A percentile compares a stretch with the other conserved stretches of the same genome.
phyloP scores from a whole-genome alignment of 768 basidiomycete species.

The Mrakia hoshinonis region DNA sequence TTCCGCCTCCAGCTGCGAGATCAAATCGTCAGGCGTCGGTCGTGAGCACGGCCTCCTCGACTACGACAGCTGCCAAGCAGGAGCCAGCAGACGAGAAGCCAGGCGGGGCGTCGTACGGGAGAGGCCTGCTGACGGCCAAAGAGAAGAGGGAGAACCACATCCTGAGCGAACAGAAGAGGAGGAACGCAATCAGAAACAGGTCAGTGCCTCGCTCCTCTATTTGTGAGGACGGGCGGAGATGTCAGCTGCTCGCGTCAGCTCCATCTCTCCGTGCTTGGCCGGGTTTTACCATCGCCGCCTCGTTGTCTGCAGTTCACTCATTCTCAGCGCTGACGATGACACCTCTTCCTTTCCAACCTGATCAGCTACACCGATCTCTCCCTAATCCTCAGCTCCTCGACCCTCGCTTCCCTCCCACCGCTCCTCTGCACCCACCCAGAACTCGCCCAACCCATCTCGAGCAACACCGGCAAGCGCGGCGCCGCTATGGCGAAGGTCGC shows the following conservation, averaged over 20 bases:
- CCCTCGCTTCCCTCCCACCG: neutral
- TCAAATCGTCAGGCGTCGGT: neutral
- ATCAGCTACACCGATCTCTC: constrained; percentile 24
- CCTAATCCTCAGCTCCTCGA: constrained; percentile 5
- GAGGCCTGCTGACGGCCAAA: constrained; percentile 3
- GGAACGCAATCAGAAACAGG: constrained; percentile 82
- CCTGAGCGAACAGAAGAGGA: constrained; percentile 86
- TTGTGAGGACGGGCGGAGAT: too few species aligned
- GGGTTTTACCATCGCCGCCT: too few species aligned
- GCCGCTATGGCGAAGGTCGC: neutral
- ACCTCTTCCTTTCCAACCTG: neutral
- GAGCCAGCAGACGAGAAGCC: neutral
- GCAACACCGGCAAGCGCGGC: neutral
- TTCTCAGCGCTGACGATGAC: too few species aligned
- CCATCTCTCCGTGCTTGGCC: too few species aligned
- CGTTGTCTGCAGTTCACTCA: neutral
- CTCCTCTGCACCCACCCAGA: neutral
- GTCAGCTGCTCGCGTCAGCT: too few species aligned
- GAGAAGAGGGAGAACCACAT: constrained; percentile 85
- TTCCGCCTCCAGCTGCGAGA: neutral
- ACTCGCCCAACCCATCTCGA: neutral
- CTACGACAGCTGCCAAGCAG: neutral
- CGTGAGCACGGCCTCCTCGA: neutral
- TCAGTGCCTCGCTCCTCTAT: constrained; percentile 38
- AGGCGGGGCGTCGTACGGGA: neutral